Evolutionary conservation across 2,329 filamentous ascomycete genomes (phyloP), one percentile per base, ranked within the genome.

Genomic region (Metarhizium guizhouense): DNA sequence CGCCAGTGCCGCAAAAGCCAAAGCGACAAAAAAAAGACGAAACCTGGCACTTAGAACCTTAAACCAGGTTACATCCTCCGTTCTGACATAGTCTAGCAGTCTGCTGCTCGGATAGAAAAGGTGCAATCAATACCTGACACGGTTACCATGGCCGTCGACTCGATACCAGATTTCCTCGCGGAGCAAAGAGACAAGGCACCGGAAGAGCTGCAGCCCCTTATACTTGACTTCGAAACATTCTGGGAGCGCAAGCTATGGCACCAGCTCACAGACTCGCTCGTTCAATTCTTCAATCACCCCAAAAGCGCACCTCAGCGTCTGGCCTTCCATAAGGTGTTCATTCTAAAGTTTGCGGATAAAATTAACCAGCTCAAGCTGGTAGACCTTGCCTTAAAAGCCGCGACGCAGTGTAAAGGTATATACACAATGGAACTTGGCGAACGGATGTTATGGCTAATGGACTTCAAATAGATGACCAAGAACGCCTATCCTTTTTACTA

Each of bases 181-280:
- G 87, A 95, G 65, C 89, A 95, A 82, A 88, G 91, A 70, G 90
- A 96, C 69, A 79, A 85, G 70, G 89, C 91, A 66, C 88, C 91
- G 53, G 88, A 91, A 64, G 88, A 95, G 71, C 83, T 95, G 54
- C 92, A 96, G 75, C 82, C 87, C 66, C 84, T 89, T 67, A 89
- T 96, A 72, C 82, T 99, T 65, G 84, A 87, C 66, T 96, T 99
- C 63, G 94, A 99, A 78, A 91, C 95, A 70, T 89, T 85, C 69
- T 99, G 94, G 94, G 94, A 99, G 79, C 86, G 93, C 67, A 96
- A 96, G 77, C 82, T 99, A 75, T 99, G 94, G 94, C 94, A 99
- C 77, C 92, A 99, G 76, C 87, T 99, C 63, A 99, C 94, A 40
- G 88, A 96, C 68, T 80, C 86, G 54, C 82, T 99, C 56, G 79